Conservation (phyloP, 2,329 filamentous ascomycete genomes). For the Furcasterigmium sp. region DNA sequence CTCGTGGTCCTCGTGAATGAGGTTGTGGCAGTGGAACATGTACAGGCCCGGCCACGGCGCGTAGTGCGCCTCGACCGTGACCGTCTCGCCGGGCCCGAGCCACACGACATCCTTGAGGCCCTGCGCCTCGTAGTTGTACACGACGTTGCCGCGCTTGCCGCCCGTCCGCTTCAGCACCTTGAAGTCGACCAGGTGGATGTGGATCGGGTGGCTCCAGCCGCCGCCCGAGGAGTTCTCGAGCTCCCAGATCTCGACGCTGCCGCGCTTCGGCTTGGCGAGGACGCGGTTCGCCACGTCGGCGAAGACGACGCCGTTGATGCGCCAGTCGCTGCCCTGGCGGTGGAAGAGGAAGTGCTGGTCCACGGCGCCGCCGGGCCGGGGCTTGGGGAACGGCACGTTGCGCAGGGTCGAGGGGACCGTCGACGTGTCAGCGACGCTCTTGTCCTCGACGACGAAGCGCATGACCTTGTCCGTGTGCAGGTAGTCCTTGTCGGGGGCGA, state of each 20-base stretch:
- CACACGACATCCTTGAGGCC: constrained; percentile 50
- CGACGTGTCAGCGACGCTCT: constrained; percentile 20
- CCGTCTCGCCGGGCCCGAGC: constrained; percentile 39
- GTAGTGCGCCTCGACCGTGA: constrained; percentile 42
- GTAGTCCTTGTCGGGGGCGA: constrained; percentile 36
- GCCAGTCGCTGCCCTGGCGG: constrained; percentile 22
- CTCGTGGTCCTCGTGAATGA: constrained; percentile 35
- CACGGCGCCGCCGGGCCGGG: constrained; percentile 5
- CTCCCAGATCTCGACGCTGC: constrained; percentile 35
- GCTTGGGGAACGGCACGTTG: constrained; percentile 8
- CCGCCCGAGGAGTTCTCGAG: constrained; percentile 34
- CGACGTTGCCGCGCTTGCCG: constrained; percentile 23
- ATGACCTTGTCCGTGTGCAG: constrained; percentile 38
- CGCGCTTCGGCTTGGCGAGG: constrained; percentile 32
- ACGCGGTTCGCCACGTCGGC: constrained; percentile 33
- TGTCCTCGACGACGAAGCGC: constrained; percentile 33
- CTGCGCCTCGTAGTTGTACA: constrained; percentile 41
- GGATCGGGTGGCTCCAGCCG: constrained; percentile 41
- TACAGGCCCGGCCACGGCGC: constrained; percentile 44
- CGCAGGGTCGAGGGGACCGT: constrained; percentile 14
- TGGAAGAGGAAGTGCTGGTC: constrained; percentile 13
- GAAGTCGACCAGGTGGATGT: constrained; percentile 51
- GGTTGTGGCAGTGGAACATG: constrained; percentile 40
- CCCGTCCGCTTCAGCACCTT: constrained; percentile 40
- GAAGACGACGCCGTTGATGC: constrained; percentile 37